Evolutionary conservation across 2,329 filamentous ascomycete genomes (phyloP).

Genomic region (Geosmithia putterillii): DNA sequence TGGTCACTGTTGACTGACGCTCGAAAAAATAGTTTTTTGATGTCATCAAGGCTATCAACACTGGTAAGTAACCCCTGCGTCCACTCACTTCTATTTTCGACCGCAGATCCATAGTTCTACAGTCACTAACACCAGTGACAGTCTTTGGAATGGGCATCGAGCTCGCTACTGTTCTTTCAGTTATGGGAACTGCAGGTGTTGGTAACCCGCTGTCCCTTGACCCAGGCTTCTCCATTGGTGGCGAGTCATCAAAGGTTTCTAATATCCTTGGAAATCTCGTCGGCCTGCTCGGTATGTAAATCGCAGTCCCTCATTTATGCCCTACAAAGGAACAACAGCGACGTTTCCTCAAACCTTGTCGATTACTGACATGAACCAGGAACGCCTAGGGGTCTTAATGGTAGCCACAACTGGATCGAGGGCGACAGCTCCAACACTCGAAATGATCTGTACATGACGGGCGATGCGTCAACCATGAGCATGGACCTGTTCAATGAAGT

Average conservation of each 20-base stretch:
- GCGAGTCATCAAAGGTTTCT: slow-evolving; percentile 20
- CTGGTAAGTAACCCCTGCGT: not conserved
- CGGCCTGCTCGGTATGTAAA: slow-evolving; percentile 23
- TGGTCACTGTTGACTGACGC: not conserved
- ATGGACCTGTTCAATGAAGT: slow-evolving; percentile 36
- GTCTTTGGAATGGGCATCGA: slow-evolving; percentile 33
- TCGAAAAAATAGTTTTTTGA: slow-evolving; percentile 6
- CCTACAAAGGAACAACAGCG: too few species aligned
- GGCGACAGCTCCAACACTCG: slow-evolving; percentile 38
- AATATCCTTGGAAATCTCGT: slow-evolving; percentile 28
- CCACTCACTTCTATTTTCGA: too few species aligned
- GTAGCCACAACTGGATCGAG: slow-evolving; percentile 44
- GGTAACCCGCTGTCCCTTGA: slow-evolving; percentile 35
- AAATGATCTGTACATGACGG: slow-evolving; percentile 37
- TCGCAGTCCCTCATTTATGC: not conserved
- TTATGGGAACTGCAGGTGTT: slow-evolving; percentile 31
- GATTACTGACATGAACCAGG: slow-evolving; percentile 3
- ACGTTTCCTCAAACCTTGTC: too few species aligned
- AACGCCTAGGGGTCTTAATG: slow-evolving; percentile 31
- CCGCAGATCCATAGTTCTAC: not conserved
- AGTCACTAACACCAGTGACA: not conserved
- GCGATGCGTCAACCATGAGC: slow-evolving; percentile 37
- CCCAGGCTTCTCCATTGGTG: slow-evolving; percentile 38
- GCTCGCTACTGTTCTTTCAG: slow-evolving; percentile 22
- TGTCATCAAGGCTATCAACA: slow-evolving; percentile 3